Evolutionary conservation across 495 filamentous ascomycete genomes (phyloP), one percentile per base, ranked within the genome.

Genomic region (Trichoderma erinaceum): DNA sequence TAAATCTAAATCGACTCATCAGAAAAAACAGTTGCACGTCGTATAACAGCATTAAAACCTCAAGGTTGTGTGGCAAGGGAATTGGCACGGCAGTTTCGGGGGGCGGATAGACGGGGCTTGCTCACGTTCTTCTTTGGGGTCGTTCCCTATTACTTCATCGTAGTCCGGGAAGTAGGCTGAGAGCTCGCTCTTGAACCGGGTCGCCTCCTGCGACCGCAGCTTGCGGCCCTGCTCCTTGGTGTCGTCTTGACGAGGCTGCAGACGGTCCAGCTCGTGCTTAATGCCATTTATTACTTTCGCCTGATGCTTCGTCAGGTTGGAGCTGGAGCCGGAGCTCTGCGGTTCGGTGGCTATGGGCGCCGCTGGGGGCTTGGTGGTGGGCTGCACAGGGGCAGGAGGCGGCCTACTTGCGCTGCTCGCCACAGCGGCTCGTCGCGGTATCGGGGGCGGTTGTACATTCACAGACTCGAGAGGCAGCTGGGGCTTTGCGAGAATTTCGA

Each of bases 151-250:
- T 67, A 96, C 84, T 71, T 95, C 90, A 75, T 97, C 93, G 77
- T 94, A 97, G 69, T 94, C 92, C 56, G 90, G 87, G 72, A 97
- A 96, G 76, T 95, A 97, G 41, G 86, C 82, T 11, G 92, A 88
- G 35, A 97, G 82, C 73, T 97, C 93, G 78, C 92, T 96, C 82
- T 93, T 93, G 74, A 91, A 87, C 68, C 91, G 79, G 65, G 78
- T 81, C 27, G 78, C 80, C 69, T 85, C 83, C 70, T 84, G 81
- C 65, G 82, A 85, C 67, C 84, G 77, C 71, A 86, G 74, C 75
- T 85, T 85, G 68, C 84, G 81, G 73, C 73, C 76, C 27, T 79
- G 78, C 67, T 78, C 78, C 25, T 76, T 73, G 69, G 83, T 79
- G 12, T 73, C 78, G 56, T 32, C 56, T 4, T 29, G 56, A 4